These are phyloP conservation scores for Dendrothele bispora DNA, from an alignment of 768 basidiomycete genomes.

Conservation along the genomic window DNA sequence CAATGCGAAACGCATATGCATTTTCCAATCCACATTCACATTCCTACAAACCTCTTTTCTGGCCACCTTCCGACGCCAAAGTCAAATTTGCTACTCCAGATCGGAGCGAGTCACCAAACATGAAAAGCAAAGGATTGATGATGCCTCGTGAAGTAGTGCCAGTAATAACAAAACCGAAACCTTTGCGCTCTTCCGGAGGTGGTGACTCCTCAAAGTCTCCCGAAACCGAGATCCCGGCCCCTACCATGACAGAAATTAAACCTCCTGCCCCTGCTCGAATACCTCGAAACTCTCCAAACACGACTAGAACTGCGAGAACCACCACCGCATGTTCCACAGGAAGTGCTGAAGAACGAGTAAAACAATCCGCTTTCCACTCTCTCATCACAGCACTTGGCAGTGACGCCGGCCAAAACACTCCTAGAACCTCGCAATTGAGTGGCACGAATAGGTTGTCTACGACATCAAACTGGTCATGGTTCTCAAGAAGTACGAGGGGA, in stretches of 20 bases:
- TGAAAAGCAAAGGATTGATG: constrained; percentile 14
- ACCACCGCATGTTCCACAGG: constrained; percentile 24
- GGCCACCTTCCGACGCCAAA: constrained; percentile 28
- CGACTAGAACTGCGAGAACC: not conserved
- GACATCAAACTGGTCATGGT: constrained; percentile 18
- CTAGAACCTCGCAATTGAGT: too few relatives aligned
- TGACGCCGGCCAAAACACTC: not conserved
- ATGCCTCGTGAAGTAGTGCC: constrained; percentile 6
- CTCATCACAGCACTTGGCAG: not conserved
- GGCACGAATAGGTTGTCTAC: constrained; percentile 28
- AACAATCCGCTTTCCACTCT: not conserved
- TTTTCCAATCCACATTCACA: constrained; percentile 20
- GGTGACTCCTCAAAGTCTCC: not conserved
- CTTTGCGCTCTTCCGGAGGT: not conserved
- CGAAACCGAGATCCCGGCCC: not conserved
- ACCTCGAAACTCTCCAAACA: too few relatives aligned
- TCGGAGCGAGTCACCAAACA: constrained; percentile 1
- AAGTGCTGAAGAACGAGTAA: constrained; percentile 28
- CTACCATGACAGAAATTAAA: constrained; percentile 6
- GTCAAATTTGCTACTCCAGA: constrained; percentile 39
- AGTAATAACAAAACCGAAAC: not conserved
- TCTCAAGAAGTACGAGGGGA: constrained; percentile 4
- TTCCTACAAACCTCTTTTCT: constrained; percentile 27
- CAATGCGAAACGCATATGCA: constrained; percentile 37
- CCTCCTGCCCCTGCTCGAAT: too few relatives aligned